phyloP scores from a whole-genome alignment of 2,329 filamentous ascomycete species.

The Talaromyces sp. region DNA sequence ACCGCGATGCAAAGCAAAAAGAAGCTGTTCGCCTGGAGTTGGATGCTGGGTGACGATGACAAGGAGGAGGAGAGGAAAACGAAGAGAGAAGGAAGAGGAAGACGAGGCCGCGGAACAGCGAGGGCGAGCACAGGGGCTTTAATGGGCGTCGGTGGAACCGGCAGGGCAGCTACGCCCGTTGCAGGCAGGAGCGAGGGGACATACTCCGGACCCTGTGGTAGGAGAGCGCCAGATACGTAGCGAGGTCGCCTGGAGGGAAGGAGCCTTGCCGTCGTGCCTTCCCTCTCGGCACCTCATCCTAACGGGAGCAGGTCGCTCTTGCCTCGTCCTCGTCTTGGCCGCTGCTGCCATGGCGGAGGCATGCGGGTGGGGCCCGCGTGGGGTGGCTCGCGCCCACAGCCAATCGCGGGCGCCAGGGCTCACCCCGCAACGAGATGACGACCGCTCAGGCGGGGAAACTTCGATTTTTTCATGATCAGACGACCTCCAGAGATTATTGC shows the following conservation, averaged over 20 bases:
- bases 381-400: neutral
- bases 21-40: neutral
- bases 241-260: neutral
- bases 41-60: neutral
- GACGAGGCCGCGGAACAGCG: neutral
- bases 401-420: neutral
- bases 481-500: constrained; percentile 15
- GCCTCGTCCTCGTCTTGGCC: neutral
- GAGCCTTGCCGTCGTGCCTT: neutral
- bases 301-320: neutral
- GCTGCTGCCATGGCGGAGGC: neutral
- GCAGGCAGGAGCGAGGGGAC: neutral
- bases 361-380: neutral
- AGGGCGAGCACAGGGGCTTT: neutral
- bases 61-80: neutral
- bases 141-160: neutral
- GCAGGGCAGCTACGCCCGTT: neutral
- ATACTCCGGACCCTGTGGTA: too few relatives aligned
- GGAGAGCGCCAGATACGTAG: neutral
- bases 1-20: neutral
- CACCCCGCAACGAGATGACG: neutral
- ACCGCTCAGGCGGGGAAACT: neutral
- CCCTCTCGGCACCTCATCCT: neutral
- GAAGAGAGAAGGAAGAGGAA: neutral
- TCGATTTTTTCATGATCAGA: constrained; percentile 26